Base-by-base conservation (phyloP, 73 alveolate species). In the Paramecium bursaria region DNA sequence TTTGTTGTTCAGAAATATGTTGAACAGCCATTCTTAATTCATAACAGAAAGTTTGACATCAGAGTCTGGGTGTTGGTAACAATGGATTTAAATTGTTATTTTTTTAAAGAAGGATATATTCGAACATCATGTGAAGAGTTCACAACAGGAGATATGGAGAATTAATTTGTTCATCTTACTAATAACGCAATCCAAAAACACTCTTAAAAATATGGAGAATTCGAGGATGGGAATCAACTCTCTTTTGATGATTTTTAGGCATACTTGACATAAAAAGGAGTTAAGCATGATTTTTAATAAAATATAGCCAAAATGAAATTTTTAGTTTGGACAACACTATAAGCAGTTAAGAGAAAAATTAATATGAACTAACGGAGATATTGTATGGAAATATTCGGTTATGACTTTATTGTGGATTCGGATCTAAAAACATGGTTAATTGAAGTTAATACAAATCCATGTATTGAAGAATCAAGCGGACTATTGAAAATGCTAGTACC, bases 371-470 rank as follows among this genome's bases (percentile, higher is more conserved):
- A 90, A 90, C 86, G 96, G 35, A 85, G 92, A 55, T 86, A 74
- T 75, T 91, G 96, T 61, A 92, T 95, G 85, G 99, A 95, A 77
- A 85, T 95, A 25, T 95, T 95, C 61, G 99, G 99, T 46, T 95
- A 95, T 80, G 99, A 95, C 75, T 95, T 95, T 79, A 92, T 95
- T 25, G 55, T 95, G 23, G 99, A 93, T 91, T 85, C 88, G 29
- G 88, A 93, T 76, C 86, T 75, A 49, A 90, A 93, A 46, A 94
- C 97, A 2, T 95, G 95, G 96, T 87, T 95, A 15, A 92, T 95
- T 19, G 99, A 95, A 73, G 92, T 95, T 23, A 95, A 95, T 87
- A 95, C 99, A n/a, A 95, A 95, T 79, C 99, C 99, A 4, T 95
- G 99, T 73, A 51, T 93, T 25, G 99, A 95, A 73, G 95, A 90